These are phyloP conservation scores for Holtermannia corniformis DNA, from an alignment of 768 basidiomycete species.

Conservation along the genomic window DNA sequence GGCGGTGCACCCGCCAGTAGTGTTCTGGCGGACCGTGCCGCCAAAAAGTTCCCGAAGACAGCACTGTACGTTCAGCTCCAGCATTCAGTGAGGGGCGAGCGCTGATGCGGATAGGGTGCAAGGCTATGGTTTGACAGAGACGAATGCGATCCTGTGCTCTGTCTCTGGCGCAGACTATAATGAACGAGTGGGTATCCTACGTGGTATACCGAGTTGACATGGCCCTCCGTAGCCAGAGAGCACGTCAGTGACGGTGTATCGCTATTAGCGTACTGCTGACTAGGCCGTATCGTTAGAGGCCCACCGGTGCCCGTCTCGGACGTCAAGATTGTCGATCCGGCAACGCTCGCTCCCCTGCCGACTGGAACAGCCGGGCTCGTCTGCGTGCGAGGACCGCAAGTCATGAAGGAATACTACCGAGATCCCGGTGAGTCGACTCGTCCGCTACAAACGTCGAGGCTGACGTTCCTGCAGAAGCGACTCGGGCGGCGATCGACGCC, in stretches of 20 bases:
- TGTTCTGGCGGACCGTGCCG: slow-evolving; percentile 26
- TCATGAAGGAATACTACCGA: slow-evolving; percentile 32
- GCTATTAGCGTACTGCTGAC: not conserved
- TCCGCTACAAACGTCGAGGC: not conserved
- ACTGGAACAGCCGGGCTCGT: slow-evolving; percentile 21
- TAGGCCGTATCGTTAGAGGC: slow-evolving; percentile 8
- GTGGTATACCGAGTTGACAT: not conserved
- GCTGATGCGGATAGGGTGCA: slow-evolving; percentile 19
- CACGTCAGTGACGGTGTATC: slow-evolving; percentile 18
- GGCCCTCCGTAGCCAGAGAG: slow-evolving; percentile 23
- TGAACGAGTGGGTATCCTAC: slow-evolving; percentile 14
- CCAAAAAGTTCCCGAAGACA: slow-evolving; percentile 27
- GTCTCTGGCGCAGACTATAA: slow-evolving; percentile 29
- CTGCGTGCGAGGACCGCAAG: slow-evolving; percentile 32
- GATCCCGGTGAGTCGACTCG: slow-evolving; percentile 17
- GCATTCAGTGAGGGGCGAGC: not conserved
- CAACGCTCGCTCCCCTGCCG: slow-evolving; percentile 11
- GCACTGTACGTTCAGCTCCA: slow-evolving; percentile 21
- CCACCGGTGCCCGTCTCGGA: slow-evolving; percentile 31
- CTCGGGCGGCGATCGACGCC: slow-evolving; percentile 16
- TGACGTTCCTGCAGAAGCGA: slow-evolving; percentile 12
- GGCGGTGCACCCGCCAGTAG: slow-evolving; percentile 33
- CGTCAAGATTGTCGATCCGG: slow-evolving; percentile 24
- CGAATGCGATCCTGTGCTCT: slow-evolving; percentile 36
- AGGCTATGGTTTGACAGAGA: slow-evolving; percentile 36